Conservation (phyloP, 441 rosid species). For the Corymbia calophylla region DNA sequence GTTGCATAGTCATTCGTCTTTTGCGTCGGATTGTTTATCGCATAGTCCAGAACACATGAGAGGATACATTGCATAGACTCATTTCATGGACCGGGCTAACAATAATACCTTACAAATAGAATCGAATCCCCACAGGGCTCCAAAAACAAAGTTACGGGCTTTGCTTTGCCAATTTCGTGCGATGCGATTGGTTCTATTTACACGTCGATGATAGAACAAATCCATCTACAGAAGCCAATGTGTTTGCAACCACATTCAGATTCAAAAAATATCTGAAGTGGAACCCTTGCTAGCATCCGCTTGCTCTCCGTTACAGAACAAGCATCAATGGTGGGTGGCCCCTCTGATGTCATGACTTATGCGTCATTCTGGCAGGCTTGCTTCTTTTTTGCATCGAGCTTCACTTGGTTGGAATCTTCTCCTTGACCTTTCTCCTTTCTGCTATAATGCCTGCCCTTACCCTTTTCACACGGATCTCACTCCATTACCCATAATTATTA, state of each 20-base stretch:
- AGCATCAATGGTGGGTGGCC: neutral
- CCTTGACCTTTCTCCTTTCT: neutral
- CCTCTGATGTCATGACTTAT: neutral
- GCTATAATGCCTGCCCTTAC: neutral
- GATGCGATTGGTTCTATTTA: neutral
- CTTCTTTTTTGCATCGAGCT: neutral
- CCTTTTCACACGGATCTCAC: neutral
- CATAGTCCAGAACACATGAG: neutral
- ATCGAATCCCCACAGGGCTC: neutral
- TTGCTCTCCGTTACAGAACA: neutral
- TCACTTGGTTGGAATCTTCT: too few relatives aligned
- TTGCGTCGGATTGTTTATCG: too few relatives aligned
- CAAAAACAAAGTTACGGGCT: neutral
- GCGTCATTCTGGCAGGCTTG: neutral
- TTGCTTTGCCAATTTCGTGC: neutral
- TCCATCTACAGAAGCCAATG: neutral
- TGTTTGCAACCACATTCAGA: neutral
- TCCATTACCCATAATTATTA: neutral
- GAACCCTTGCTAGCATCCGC: neutral
- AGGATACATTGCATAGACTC: neutral
- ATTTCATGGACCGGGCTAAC: neutral
- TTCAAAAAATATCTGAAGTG: neutral
- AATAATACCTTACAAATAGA: neutral
- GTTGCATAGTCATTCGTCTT: too few relatives aligned
- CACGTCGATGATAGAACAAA: neutral